Evolutionary conservation across 495 filamentous ascomycete genomes (phyloP), one percentile per base, ranked within the genome.

Genomic region (Penicillium coprophilum): DNA sequence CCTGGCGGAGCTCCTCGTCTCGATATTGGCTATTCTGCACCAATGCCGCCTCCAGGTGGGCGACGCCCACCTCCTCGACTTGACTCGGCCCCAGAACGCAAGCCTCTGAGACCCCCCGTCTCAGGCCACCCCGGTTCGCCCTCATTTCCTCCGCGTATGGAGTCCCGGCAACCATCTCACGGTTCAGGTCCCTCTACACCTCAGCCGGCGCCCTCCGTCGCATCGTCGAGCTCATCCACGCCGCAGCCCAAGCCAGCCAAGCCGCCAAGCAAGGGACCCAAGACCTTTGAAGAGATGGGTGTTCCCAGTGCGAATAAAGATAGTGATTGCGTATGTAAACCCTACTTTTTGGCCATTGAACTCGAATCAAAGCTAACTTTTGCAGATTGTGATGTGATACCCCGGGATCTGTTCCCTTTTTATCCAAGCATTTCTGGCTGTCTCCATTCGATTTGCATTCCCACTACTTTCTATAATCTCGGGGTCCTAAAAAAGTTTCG

Each of bases 281-380:
- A 95, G 69, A 98, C 94, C 3, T 98, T 98, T 68, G 93, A 97
- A 66, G 92, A 93, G 66, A 98, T 98, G 94, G 93, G 93, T 50
- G 91, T 98, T 60, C 89, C 90, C 13, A 79, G 82, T 61, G 85
- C 78, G 28, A 89, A 90, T 69, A 81, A 87, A 56, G 89, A 96
- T 32, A 82, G 81, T 58, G 93, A 97, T 71, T 98, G 94, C 72
- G 94, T 96, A 87, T 84, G 92, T 81, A 38, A 31, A 49, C 13
- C 43, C 24, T 52, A 13, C 59, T 48, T 31, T n/a, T 39, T 17
- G 6, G 31, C 53, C 55, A n/a, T 38, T 45, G 17, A 27, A 39
- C 28, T 32, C 24, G 23, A 50, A 28, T 32, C 24, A 36, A 45
- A 54, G 39, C 73, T 81, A 62, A 76, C 65, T 11, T 23, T 43